Conservation (phyloP, 345 rosid genomes). For the Kernera saxatilis region DNA sequence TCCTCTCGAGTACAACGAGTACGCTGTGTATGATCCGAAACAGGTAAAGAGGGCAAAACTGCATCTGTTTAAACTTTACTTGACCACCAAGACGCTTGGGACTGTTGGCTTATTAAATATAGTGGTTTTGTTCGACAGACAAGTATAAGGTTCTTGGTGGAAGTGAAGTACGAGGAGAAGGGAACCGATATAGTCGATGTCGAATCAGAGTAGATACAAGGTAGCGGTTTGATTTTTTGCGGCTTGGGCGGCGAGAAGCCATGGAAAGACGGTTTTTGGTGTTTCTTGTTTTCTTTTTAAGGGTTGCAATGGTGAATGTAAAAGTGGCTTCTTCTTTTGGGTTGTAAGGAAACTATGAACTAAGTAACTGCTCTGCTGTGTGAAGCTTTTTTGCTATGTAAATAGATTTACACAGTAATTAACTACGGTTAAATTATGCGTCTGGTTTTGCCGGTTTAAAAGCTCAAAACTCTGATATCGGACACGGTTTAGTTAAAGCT, state of each 20-base stretch:
- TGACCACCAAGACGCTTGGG: background rate
- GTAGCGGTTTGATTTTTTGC: background rate
- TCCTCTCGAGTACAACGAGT: slow-evolving; percentile 71
- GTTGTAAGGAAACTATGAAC: background rate
- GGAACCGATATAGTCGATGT: slow-evolving; percentile 26
- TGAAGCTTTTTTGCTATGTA: slow-evolving; percentile 16
- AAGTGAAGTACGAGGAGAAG: slow-evolving; percentile 62
- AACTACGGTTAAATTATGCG: background rate
- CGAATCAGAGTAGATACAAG: slow-evolving; percentile 5
- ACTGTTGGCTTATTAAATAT: background rate
- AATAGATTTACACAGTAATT: background rate
- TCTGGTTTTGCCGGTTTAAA: background rate
- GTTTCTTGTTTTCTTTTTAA: background rate
- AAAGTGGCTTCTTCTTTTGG: background rate
- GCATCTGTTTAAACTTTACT: background rate
- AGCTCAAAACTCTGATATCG: background rate
- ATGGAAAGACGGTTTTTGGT: background rate
- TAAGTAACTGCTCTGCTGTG: background rate
- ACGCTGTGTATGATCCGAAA: slow-evolving; percentile 71
- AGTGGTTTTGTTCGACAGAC: slow-evolving; percentile 31
- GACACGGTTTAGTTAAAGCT: background rate
- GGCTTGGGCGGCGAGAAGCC: slow-evolving; percentile 1
- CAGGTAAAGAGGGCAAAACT: slow-evolving; percentile 33
- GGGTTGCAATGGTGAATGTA: background rate
- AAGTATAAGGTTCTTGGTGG: slow-evolving; percentile 63